A percentile compares a stretch with the other conserved stretches of the same genome.
Evolutionary conservation across 2,329 filamentous ascomycete genomes (phyloP).

Genomic region (Tolypocladium ophioglossoides): DNA sequence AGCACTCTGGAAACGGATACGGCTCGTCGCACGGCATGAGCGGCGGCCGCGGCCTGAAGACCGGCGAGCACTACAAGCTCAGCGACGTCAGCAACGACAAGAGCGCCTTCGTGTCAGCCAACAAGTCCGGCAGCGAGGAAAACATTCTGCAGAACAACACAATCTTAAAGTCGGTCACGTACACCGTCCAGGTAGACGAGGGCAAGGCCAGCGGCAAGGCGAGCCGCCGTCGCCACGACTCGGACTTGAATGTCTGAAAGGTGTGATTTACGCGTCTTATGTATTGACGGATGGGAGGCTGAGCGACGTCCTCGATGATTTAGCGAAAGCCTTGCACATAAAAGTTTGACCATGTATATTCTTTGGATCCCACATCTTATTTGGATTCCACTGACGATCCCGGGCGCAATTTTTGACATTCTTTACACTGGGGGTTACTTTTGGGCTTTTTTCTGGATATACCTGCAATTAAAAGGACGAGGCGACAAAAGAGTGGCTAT

Average conservation of each 20-base stretch:
- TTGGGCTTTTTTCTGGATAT: background rate
- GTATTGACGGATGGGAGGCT: background rate
- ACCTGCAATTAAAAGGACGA: background rate
- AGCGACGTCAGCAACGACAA: conserved; percentile 24
- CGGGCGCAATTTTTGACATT: background rate
- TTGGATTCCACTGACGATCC: background rate
- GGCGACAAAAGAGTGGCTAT: background rate
- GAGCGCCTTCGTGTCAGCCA: conserved; percentile 15
- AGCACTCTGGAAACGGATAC: conserved; percentile 18
- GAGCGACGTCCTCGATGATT: background rate
- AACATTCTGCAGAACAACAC: conserved; percentile 23
- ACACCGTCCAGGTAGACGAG: conserved; percentile 27
- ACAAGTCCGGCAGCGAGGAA: conserved; percentile 24
- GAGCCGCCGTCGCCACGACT: conserved; percentile 1
- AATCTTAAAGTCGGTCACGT: conserved; percentile 31
- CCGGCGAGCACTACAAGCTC: conserved; percentile 25
- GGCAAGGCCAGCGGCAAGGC: conserved; percentile 1
- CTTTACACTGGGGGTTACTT: background rate
- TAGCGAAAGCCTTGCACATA: background rate
- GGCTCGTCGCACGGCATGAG: conserved; percentile 16
- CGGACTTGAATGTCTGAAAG: conserved; percentile 1
- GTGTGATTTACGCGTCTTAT: background rate
- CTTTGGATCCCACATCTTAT: background rate
- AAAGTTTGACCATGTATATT: background rate
- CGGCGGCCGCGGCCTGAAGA: conserved; percentile 12